Evolutionary conservation across 352 stramenopile genomes (phyloP).

Genomic region (Pythium folliculosum): DNA sequence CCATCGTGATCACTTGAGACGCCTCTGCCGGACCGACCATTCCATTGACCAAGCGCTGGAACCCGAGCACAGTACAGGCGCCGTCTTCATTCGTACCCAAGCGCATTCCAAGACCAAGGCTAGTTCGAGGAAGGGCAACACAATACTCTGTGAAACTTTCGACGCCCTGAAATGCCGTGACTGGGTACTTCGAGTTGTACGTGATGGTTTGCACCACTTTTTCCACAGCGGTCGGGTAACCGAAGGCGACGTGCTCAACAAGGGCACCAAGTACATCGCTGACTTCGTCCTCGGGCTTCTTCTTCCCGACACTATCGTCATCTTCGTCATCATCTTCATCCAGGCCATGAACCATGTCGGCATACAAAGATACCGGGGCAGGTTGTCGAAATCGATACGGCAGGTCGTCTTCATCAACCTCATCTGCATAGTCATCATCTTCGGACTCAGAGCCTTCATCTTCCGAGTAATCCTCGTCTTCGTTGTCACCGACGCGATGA

Average conservation of each 20-base stretch:
- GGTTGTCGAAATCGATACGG: conserved; percentile 36
- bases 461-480: conserved; percentile 71
- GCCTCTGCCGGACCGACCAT: conserved; percentile 77
- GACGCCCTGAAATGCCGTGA: conserved; percentile 46
- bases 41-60: conserved; percentile 70
- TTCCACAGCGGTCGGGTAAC: conserved; percentile 61
- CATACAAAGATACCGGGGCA: conserved; percentile 46
- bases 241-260: conserved; percentile 81
- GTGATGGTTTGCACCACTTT: conserved; percentile 39
- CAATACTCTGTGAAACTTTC: conserved; percentile 76
- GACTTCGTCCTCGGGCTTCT: conserved; percentile 71
- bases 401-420: conserved; percentile 59
- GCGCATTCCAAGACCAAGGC: conserved; percentile 81
- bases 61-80: conserved; percentile 75
- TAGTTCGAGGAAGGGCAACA: conserved; percentile 61
- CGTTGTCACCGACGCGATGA: conserved; percentile 51
- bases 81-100: conserved; percentile 66
- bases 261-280: conserved; percentile 74
- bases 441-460: conserved; percentile 63
- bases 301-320: conserved; percentile 47
- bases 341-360: conserved; percentile 54
- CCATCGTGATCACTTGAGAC: conserved; percentile 67
- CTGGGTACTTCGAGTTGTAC: conserved; percentile 59
- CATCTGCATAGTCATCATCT: conserved; percentile 68
- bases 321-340: conserved; percentile 44